Evolutionary conservation across 169 alveolate genomes (phyloP), one percentile per base, ranked within the genome.

Genomic region (Plasmodium vivax): DNA sequence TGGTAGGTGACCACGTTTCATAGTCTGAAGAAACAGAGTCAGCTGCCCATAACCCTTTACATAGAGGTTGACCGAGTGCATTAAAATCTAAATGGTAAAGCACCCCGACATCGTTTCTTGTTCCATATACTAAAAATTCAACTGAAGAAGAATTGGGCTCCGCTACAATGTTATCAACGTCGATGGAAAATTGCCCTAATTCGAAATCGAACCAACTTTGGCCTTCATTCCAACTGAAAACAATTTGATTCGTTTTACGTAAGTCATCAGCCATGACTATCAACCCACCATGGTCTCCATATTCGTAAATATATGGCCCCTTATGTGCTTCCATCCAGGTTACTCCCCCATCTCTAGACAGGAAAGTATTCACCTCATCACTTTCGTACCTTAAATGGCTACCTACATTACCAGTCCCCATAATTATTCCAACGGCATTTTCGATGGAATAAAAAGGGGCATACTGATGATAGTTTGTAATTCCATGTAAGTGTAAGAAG

Each of bases 251-350:
- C 16, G 98, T 97, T 79, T 96, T 96, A 62, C 95, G 95, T 71
- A 96, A 97, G 94, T 99, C 99, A 68, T 98, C 98, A 1, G 99
- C 99, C 99, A 99, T 98, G 47, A 99, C 99, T 12, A 99, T 96
- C 30, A 99, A 96, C 3, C 99, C 99, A n/a, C 99, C 99, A 95
- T 99, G 99, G 92, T 99, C 99, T 5, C 99, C 99, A 30, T 98
- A 97, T 96, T 99, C 99, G 96, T 99, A 99, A 82, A 99, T 98
- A 95, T 97, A 98, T 32, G 99, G 99, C 16, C 99, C 99, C 96
- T 98, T 99, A 95, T 97, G 99, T 0, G 99, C 99, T 95, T 99
- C 99, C 34, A 93, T 84, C 99, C 99, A 99, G 9, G 99, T 98
- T 16, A 98, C 98, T 0, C 99, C 99, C 1, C 99, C 99, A 94